Evolutionary conservation across 345 rosid species (phyloP).

Genomic region (Litchi chinensis): DNA sequence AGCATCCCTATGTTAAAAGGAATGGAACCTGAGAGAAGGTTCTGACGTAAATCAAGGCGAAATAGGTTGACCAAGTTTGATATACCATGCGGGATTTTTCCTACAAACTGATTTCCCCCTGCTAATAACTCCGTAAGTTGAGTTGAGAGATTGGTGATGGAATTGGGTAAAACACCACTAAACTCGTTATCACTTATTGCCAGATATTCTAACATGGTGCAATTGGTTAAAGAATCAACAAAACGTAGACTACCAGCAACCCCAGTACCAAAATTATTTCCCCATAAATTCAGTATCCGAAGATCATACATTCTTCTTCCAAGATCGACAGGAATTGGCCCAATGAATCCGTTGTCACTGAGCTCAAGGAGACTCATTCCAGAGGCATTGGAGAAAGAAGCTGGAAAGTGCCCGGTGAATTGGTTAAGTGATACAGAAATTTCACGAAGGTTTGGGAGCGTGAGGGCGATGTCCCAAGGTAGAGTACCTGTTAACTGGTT

Average conservation of each 20-base stretch:
- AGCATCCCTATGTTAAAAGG: background rate
- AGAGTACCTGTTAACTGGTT: slow-evolving; percentile 22
- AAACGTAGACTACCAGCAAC: slow-evolving; percentile 18
- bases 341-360: background rate
- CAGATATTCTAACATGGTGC: slow-evolving; percentile 13
- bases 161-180: slow-evolving; percentile 24
- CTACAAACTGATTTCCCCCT: slow-evolving; percentile 1
- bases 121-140: background rate
- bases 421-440: slow-evolving; percentile 21
- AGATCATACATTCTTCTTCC: slow-evolving; percentile 20
- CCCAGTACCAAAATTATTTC: slow-evolving; percentile 23
- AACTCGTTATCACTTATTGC: slow-evolving; percentile 14
- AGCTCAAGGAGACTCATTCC: background rate
- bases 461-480: slow-evolving; percentile 17
- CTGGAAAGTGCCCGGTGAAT: slow-evolving; percentile 35
- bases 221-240: slow-evolving; percentile 25
- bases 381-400: slow-evolving; percentile 35
- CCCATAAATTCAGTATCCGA: slow-evolving; percentile 9
- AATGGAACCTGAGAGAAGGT: background rate
- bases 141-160: slow-evolving; percentile 29
- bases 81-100: slow-evolving; percentile 19
- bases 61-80: slow-evolving; percentile 6
- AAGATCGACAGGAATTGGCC: background rate
- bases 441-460: slow-evolving; percentile 12
- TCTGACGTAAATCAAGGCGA: background rate